A percentile compares a stretch with the other conserved stretches of the same genome.
These are phyloP conservation scores for Xylaria sp. DNA, from an alignment of 2,329 filamentous ascomycete species.

Conservation along the genomic window DNA sequence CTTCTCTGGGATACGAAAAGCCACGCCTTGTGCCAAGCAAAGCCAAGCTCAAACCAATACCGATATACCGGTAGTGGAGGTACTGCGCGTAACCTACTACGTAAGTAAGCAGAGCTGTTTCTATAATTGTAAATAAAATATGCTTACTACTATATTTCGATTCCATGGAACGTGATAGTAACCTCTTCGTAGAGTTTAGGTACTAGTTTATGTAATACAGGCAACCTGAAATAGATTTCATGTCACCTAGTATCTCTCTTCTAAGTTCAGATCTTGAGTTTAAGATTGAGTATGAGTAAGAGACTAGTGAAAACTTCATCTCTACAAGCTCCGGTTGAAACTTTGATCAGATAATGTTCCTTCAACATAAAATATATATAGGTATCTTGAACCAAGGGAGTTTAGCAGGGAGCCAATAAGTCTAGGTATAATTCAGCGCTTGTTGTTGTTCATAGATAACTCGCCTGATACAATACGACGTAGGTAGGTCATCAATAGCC, in stretches of 20 bases:
- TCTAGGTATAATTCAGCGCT: no score
- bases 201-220: neutral
- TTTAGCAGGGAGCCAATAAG: no score
- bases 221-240: neutral
- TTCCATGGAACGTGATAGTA: neutral
- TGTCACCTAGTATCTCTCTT: neutral
- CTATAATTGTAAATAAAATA: neutral
- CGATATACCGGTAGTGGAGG: neutral
- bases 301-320: neutral
- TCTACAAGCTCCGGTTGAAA: neutral
- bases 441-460: no score
- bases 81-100: no score
- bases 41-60: slow-evolving; percentile 22
- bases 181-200: neutral
- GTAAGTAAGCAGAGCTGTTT: neutral
- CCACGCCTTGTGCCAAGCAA: slow-evolving; percentile 16
- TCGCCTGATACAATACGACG: no score
- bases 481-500: no score
- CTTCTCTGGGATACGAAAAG: slow-evolving; percentile 18
- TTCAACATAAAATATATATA: no score
- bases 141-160: neutral
- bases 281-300: neutral
- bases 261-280: neutral
- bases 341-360: neutral
- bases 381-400: no score